Conservation (phyloP, 345 rosid species). For the Triadica sebifera region DNA sequence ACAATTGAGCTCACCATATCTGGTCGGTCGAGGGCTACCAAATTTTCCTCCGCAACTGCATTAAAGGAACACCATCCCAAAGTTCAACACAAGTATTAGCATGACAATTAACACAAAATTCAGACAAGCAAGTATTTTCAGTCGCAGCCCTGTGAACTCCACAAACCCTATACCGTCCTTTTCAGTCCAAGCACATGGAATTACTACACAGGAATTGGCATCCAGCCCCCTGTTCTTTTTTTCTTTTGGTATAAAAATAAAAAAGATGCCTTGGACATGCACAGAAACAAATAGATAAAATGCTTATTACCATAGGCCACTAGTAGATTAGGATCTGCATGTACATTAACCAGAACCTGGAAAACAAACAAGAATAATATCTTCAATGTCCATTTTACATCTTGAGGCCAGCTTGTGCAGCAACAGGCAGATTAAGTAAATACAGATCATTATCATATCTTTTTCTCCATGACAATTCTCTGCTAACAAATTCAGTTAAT, state of each 20-base stretch:
- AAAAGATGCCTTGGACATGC: not conserved
- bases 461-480: not conserved
- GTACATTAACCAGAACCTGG: conserved; percentile 81
- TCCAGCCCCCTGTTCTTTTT: not conserved
- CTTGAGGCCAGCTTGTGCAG: not conserved
- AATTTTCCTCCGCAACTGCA: conserved; percentile 90
- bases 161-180: not conserved
- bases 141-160: not conserved
- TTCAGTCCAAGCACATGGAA: not conserved
- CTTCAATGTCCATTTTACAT: not conserved
- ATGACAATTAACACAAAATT: not conserved
- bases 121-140: not conserved
- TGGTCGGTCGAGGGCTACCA: conserved; percentile 59
- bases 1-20: conserved; percentile 48
- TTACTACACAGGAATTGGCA: not conserved
- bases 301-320: conserved; percentile 75
- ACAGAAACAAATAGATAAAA: conserved; percentile 4
- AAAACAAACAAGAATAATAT: conserved; percentile 15
- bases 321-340: conserved; percentile 64
- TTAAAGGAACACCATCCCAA: conserved; percentile 7
- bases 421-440: not conserved
- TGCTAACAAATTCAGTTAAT: not conserved
- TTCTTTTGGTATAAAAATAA: not conserved
- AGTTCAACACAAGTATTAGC: conserved; percentile 11
- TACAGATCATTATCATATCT: not conserved